phyloP scores from a whole-genome alignment of 805 yeast species.

The Candida krabiensis region DNA sequence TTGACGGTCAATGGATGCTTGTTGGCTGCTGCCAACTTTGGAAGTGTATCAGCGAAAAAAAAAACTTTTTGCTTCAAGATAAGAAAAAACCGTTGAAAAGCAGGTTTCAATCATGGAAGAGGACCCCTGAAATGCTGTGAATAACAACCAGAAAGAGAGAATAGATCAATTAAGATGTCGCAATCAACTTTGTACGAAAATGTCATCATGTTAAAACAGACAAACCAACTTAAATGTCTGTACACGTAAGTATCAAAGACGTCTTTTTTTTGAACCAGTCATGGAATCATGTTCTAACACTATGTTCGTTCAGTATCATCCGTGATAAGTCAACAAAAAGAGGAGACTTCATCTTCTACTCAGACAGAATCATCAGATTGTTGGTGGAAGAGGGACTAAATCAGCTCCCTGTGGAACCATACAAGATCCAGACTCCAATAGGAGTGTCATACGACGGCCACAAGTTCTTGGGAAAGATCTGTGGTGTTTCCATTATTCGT shows the following conservation, averaged over 20 bases:
- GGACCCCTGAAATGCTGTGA: too few species aligned
- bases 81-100: too few species aligned
- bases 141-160: neutral
- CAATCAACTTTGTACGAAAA: conserved; percentile 35
- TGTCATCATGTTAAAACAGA: conserved; percentile 76
- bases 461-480: conserved; percentile 84
- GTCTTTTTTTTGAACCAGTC: neutral
- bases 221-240: conserved; percentile 84
- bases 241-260: conserved; percentile 53
- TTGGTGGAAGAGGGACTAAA: conserved; percentile 95
- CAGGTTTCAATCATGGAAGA: too few species aligned
- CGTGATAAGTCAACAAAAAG: conserved; percentile 79
- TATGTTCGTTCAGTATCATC: conserved; percentile 52
- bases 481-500: conserved; percentile 97
- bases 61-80: neutral
- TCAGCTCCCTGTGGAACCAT: conserved; percentile 81
- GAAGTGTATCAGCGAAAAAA: too few species aligned
- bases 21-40: too few species aligned
- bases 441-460: conserved; percentile 73
- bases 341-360: conserved; percentile 91
- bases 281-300: neutral
- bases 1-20: too few species aligned
- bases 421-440: conserved; percentile 72
- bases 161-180: conserved; percentile 13
- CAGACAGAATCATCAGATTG: conserved; percentile 91